These are phyloP conservation scores for Aspergillus calidoustus DNA, from an alignment of 2,329 filamentous ascomycete species.

Conservation along the genomic window DNA sequence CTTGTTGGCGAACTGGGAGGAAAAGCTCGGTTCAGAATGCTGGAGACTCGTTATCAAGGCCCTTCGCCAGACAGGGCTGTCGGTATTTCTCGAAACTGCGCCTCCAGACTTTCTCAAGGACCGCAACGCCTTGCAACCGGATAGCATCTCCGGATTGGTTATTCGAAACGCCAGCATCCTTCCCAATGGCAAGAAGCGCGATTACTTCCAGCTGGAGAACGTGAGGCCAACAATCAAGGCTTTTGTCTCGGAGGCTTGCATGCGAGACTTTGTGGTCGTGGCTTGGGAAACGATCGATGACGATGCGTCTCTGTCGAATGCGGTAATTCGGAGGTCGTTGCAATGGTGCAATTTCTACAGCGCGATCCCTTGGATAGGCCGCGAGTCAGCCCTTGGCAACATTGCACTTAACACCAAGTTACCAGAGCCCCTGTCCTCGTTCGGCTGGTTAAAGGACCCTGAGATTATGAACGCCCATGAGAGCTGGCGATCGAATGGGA, in stretches of 20 bases:
- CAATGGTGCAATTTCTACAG: constrained; percentile 55
- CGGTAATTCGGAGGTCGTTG: constrained; percentile 48
- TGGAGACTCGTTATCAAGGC: constrained; percentile 39
- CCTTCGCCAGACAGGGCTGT: constrained; percentile 42
- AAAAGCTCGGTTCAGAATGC: constrained; percentile 33
- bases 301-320: constrained; percentile 42
- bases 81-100: constrained; percentile 49
- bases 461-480: constrained; percentile 51
- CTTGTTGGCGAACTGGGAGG: constrained; percentile 50
- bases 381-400: constrained; percentile 42
- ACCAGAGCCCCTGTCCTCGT: constrained; percentile 49
- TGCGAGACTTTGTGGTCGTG: constrained; percentile 48
- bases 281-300: constrained; percentile 53
- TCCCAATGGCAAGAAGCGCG: constrained; percentile 46
- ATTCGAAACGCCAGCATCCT: constrained; percentile 49
- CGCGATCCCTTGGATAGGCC: constrained; percentile 50
- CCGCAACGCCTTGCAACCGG: constrained; percentile 38
- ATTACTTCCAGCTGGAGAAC: constrained; percentile 51
- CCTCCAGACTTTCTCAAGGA: constrained; percentile 48
- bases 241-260: constrained; percentile 52
- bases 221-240: constrained; percentile 50
- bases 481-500: constrained; percentile 43
- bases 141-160: constrained; percentile 44
- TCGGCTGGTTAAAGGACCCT: constrained; percentile 53
- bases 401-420: constrained; percentile 36